phyloP scores from a whole-genome alignment of 2,329 filamentous ascomycete species.

The Cladosporium colombiae region DNA sequence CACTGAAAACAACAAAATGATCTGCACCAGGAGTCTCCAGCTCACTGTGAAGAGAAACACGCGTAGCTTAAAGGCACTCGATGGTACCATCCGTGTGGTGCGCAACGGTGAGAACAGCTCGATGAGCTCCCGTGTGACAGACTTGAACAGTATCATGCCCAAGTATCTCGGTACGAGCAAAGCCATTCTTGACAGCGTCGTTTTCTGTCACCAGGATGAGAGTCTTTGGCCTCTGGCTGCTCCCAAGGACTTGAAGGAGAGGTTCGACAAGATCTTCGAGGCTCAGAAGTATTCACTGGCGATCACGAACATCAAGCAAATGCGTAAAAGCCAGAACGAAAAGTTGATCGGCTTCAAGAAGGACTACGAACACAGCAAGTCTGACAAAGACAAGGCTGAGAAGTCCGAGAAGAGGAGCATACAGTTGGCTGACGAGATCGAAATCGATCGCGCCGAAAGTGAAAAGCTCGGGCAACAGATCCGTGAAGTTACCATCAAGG shows the following conservation, averaged over 20 bases:
- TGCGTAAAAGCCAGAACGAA: constrained; percentile 80
- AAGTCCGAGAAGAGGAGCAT: constrained; percentile 50
- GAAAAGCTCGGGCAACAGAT: constrained; percentile 62
- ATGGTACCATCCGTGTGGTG: constrained; percentile 73
- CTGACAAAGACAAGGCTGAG: constrained; percentile 81
- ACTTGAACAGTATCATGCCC: constrained; percentile 82
- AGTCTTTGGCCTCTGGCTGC: constrained; percentile 96
- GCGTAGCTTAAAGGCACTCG: constrained; percentile 78
- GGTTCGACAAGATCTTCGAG: constrained; percentile 97
- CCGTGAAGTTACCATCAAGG: constrained; percentile 53
- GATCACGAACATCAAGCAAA: constrained; percentile 87
- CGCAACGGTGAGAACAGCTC: constrained; percentile 78
- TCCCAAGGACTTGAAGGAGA: constrained; percentile 81
- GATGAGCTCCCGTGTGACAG: constrained; percentile 76
- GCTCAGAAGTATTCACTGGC: constrained; percentile 96
- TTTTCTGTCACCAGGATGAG: constrained; percentile 98
- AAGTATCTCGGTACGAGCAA: constrained; percentile 84
- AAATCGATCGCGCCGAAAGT: constrained; percentile 60
- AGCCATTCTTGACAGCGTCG: constrained; percentile 89
- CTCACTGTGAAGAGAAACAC: constrained; percentile 81
- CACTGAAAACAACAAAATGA: constrained; percentile 75
- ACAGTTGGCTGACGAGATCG: constrained; percentile 67
- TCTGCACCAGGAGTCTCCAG: constrained; percentile 80
- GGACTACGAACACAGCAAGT: constrained; percentile 74
- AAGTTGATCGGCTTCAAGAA: constrained; percentile 72